Percentiles rank a stretch among this genome's conserved stretches.
These are phyloP conservation scores for Spathaspora gorwiae DNA, from an alignment of 805 yeast species.

Conservation along the genomic window DNA sequence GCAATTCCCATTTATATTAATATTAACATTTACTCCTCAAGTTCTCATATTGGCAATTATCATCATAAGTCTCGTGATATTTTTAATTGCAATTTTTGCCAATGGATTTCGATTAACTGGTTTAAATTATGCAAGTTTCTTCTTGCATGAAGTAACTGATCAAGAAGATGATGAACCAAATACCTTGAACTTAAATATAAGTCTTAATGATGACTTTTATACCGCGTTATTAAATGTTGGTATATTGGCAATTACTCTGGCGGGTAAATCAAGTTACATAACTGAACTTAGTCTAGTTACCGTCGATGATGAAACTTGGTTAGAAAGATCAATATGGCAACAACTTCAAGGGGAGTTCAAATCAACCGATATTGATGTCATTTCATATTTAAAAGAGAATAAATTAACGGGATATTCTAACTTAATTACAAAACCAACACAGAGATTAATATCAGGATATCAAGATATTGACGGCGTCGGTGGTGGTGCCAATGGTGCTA, in stretches of 20 bases:
- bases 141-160: slow-evolving; percentile 18
- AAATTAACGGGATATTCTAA: slow-evolving; percentile 24
- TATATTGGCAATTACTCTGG: slow-evolving; percentile 59
- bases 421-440: slow-evolving; percentile 24
- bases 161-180: slow-evolving; percentile 14
- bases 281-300: slow-evolving; percentile 50
- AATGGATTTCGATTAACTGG: slow-evolving; percentile 40
- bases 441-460: slow-evolving; percentile 17
- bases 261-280: slow-evolving; percentile 62
- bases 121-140: slow-evolving; percentile 33
- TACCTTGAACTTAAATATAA: slow-evolving; percentile 29
- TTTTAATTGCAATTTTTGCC: slow-evolving; percentile 54
- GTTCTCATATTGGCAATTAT: slow-evolving; percentile 49
- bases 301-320: slow-evolving; percentile 52
- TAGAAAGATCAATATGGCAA: slow-evolving; percentile 37
- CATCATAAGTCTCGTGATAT: slow-evolving; percentile 48
- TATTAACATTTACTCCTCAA: slow-evolving; percentile 66
- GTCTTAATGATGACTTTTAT: slow-evolving; percentile 60
- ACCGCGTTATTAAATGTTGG: slow-evolving; percentile 58
- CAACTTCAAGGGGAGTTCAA: slow-evolving; percentile 1
- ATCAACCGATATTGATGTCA: slow-evolving; percentile 1
- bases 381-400: slow-evolving; percentile 6
- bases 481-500: neutral
- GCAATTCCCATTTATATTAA: slow-evolving; percentile 51
- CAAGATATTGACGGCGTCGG: neutral